Conservation (phyloP, 805 yeast species). For the Candida piceae region DNA sequence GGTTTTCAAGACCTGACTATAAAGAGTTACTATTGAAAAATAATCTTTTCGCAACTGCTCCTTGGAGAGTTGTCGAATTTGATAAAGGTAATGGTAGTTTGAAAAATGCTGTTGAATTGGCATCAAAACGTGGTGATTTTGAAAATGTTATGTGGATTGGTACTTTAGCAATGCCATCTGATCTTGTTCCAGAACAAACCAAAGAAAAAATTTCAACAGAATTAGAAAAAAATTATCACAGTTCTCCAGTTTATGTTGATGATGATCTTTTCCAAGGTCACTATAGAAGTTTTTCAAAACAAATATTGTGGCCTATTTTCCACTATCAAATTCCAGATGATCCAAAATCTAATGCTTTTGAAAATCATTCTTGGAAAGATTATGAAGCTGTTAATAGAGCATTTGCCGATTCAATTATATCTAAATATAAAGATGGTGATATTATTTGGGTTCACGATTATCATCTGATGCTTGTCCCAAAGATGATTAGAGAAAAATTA, state of each 20-base stretch:
- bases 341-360: constrained; percentile 90
- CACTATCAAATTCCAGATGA: constrained; percentile 93
- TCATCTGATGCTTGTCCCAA: constrained; percentile 82
- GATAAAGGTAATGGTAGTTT: constrained; percentile 84
- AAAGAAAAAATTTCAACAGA: constrained; percentile 47
- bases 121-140: constrained; percentile 35
- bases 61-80: constrained; percentile 70
- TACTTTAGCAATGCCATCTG: constrained; percentile 88
- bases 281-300: constrained; percentile 87
- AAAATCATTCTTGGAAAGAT: constrained; percentile 90
- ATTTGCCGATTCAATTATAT: constrained; percentile 72
- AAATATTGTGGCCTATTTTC: constrained; percentile 93
- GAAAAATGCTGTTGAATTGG: constrained; percentile 72
- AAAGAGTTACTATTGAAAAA: constrained; percentile 39
- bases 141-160: constrained; percentile 71
- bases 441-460: constrained; percentile 92
- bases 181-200: constrained; percentile 58
- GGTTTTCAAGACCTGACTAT: constrained; percentile 60
- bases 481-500: constrained; percentile 66
- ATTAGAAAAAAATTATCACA: constrained; percentile 45
- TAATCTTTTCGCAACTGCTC: constrained; percentile 52
- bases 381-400: constrained; percentile 70
- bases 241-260: constrained; percentile 64
- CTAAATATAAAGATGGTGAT: constrained; percentile 67
- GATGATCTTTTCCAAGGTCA: constrained; percentile 87